Conservation (phyloP, 1,284 basidiomycete genomes). For the Ganoderma resinaceum region DNA sequence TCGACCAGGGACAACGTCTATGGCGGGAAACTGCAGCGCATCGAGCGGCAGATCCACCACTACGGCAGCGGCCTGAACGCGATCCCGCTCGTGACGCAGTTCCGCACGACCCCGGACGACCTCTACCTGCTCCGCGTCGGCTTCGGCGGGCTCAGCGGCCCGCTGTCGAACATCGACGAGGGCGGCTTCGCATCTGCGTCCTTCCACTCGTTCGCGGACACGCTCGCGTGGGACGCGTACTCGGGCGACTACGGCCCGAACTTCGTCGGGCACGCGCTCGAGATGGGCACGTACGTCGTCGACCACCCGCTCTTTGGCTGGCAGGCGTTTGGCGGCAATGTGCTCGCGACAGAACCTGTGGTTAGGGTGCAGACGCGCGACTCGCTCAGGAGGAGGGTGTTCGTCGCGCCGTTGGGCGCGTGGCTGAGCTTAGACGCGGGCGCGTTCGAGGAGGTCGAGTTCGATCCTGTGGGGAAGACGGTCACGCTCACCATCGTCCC, state of each 20-base stretch:
- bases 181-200: constrained; percentile 64
- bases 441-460: constrained; percentile 55
- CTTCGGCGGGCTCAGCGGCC: constrained; percentile 59
- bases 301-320: constrained; percentile 67
- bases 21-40: constrained; percentile 61
- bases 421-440: constrained; percentile 61
- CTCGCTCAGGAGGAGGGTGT: constrained; percentile 57
- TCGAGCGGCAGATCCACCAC: constrained; percentile 67
- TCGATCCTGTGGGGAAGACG: constrained; percentile 46
- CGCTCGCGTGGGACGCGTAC: constrained; percentile 65
- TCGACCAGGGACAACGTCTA: constrained; percentile 60
- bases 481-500: constrained; percentile 52
- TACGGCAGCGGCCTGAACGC: constrained; percentile 67
- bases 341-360: constrained; percentile 48
- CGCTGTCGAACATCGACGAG: constrained; percentile 62
- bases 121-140: constrained; percentile 60
- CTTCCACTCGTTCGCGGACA: constrained; percentile 65
- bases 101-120: constrained; percentile 55
- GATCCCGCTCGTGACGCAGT: constrained; percentile 58
- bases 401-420: constrained; percentile 57
- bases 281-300: constrained; percentile 59
- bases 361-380: constrained; percentile 55
- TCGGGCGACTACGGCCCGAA: constrained; percentile 69
- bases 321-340: constrained; percentile 65
- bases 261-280: constrained; percentile 63